phyloP scores from a whole-genome alignment of 1,139 yeast species.

The Wickerhamomyces sp. region DNA sequence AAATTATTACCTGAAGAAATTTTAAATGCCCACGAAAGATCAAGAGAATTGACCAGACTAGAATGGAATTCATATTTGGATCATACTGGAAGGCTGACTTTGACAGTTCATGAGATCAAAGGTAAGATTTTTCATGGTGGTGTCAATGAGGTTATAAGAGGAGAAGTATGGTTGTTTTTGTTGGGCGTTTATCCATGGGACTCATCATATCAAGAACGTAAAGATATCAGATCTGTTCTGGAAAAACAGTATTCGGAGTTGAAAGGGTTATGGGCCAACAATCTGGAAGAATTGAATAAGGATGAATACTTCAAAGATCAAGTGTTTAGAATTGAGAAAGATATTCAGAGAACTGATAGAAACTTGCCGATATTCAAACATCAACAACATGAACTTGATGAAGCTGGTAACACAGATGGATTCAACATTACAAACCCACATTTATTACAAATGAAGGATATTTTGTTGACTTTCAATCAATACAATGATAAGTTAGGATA shows the following conservation, averaged over 20 bases:
- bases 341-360: constrained; percentile 88
- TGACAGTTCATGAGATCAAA: constrained; percentile 75
- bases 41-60: constrained; percentile 57
- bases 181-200: constrained; percentile 89
- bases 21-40: constrained; percentile 48
- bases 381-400: constrained; percentile 31
- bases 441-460: constrained; percentile 65
- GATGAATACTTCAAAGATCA: constrained; percentile 87
- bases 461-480: constrained; percentile 81
- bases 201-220: constrained; percentile 64
- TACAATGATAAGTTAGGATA: constrained; percentile 82
- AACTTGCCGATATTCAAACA: constrained; percentile 60
- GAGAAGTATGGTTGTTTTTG: constrained; percentile 82
- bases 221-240: constrained; percentile 50
- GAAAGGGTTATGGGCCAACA: constrained; percentile 58
- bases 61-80: constrained; percentile 91
- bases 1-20: constrained; percentile 51
- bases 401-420: constrained; percentile 36
- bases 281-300: constrained; percentile 45
- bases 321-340: constrained; percentile 84
- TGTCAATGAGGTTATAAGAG: constrained; percentile 52
- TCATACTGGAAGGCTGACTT: constrained; percentile 57
- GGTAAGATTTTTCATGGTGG: constrained; percentile 91
- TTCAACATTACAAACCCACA: constrained; percentile 64
- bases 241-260: constrained; percentile 63